Percentiles rank a stretch among this genome's conserved stretches.
Conservation (phyloP, 805 yeast species). For the Yamadazyma scolyti region DNA sequence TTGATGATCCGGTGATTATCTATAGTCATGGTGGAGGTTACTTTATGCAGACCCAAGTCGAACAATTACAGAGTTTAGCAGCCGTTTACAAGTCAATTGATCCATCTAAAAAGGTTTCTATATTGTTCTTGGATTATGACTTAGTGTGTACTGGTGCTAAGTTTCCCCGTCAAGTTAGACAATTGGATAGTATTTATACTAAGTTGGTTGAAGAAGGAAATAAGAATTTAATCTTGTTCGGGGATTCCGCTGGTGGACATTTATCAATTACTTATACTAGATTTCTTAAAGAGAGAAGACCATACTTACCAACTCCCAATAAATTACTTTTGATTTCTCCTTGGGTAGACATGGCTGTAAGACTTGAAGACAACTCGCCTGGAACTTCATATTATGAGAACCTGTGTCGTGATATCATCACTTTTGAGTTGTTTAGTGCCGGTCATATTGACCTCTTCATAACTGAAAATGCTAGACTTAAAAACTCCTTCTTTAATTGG, state of each 20-base stretch:
- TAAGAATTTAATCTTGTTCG: slow-evolving; percentile 27
- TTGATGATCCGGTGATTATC: slow-evolving; percentile 28
- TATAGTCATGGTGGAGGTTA: slow-evolving; percentile 40
- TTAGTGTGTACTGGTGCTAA: slow-evolving; percentile 23
- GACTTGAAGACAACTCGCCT: slow-evolving; percentile 11
- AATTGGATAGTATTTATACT: slow-evolving; percentile 23
- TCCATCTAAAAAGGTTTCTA: slow-evolving; percentile 15
- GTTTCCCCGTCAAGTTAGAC: slow-evolving; percentile 29
- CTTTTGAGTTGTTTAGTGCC: slow-evolving; percentile 8
- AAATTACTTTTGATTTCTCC: slow-evolving; percentile 32
- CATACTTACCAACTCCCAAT: slow-evolving; percentile 20
- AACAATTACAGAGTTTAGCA: slow-evolving; percentile 24
- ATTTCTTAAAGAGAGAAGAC: slow-evolving; percentile 16
- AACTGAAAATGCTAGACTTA: slow-evolving; percentile 1
- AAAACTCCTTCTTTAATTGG: slow-evolving; percentile 12
- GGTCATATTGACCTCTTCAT: slow-evolving; percentile 3
- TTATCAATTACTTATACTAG: slow-evolving; percentile 28
- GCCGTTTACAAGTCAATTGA: slow-evolving; percentile 24
- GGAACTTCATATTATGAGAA: slow-evolving; percentile 36
- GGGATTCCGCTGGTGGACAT: slow-evolving; percentile 42
- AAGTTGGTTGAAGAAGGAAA: slow-evolving; percentile 18
- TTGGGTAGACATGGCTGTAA: slow-evolving; percentile 26
- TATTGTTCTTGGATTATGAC: slow-evolving; percentile 26
- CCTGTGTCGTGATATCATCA: slow-evolving; percentile 16
- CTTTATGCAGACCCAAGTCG: slow-evolving; percentile 23